phyloP scores from a whole-genome alignment of 176 grass and related monocot genomes.

The Paspalum notatum region DNA sequence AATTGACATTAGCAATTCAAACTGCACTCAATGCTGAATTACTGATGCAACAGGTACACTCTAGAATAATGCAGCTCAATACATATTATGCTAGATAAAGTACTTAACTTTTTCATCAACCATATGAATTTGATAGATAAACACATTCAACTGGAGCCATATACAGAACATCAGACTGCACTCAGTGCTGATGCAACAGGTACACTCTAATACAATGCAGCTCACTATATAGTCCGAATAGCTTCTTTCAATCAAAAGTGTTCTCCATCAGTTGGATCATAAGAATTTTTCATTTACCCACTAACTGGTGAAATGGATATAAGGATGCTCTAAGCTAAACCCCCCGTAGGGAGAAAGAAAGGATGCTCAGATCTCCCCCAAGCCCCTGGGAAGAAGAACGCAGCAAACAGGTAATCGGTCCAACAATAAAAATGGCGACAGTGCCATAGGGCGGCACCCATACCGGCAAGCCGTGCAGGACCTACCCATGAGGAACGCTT shows the following conservation, averaged over 20 bases:
- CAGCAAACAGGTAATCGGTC: not conserved
- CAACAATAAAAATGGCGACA: not conserved
- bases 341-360: not conserved
- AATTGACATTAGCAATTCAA: not conserved
- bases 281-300: constrained; percentile 3
- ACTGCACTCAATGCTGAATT: not conserved
- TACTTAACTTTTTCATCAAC: too few relatives aligned
- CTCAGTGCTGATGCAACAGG: not conserved
- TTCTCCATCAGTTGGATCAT: not conserved
- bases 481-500: constrained; percentile 84
- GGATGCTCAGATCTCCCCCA: not conserved
- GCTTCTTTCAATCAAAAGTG: too few relatives aligned
- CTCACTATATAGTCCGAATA: not conserved
- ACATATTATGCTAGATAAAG: too few relatives aligned
- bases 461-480: not conserved
- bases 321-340: not conserved
- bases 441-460: too few relatives aligned
- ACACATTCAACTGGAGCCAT: not conserved
- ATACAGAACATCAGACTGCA: not conserved
- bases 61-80: not conserved
- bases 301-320: not conserved
- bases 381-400: not conserved
- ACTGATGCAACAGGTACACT: not conserved
- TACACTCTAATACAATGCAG: not conserved
- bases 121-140: not conserved